Base-by-base conservation (phyloP, 306 rosid species). In the Glycine tomentella region DNA sequence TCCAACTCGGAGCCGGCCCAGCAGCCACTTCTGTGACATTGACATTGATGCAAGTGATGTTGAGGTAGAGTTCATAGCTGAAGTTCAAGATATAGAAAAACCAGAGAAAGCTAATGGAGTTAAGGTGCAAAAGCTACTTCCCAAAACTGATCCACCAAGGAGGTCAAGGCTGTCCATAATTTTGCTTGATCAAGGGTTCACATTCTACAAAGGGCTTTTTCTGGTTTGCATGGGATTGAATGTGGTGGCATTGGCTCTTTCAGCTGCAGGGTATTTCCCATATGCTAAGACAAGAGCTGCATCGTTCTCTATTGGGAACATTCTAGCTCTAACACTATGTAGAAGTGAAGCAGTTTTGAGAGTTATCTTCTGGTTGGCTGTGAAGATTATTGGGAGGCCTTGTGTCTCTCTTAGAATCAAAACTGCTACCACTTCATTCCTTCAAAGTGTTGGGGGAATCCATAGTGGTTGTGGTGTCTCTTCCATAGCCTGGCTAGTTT, bases 391-490 rank as follows among this genome's bases (percentile, higher is more conserved):
- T 3, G 94, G 94, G 2, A 82, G 74, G 64, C 81, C 91, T 12
- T 87, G 77, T 85, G 79, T 92, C 6, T 75, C 90, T 66, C 86
- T 92, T 48, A 25, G 63, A 67, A 61, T 88, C 76, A 92, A 88
- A 82, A 90, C 88, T 51, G 77, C 87, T 9, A 71, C 74, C 5
- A 90, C 97, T 46, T 87, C 94, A n/a, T 81, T 92, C 58, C 92
- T 92, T 70, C 97, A 92, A 85, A 86, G 91, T 34, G 48, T 92
- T 40, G 94, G 97, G 33, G 91, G 97, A 78, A 86, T 92, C 52
- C 97, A 92, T n/a, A 92, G 97, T 66, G 85, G 94, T 3, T 92
- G 91, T 63, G 97, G 92, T 2, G 81, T 92, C 80, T 92, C 91
- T n/a, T 77, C 94, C 5, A 88, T 90, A 74, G 92, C 89, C 1